Evolutionary conservation across 2,329 filamentous ascomycete species (phyloP), one percentile per base, ranked within the genome.

Genomic region (Trichophyton rubrum): DNA sequence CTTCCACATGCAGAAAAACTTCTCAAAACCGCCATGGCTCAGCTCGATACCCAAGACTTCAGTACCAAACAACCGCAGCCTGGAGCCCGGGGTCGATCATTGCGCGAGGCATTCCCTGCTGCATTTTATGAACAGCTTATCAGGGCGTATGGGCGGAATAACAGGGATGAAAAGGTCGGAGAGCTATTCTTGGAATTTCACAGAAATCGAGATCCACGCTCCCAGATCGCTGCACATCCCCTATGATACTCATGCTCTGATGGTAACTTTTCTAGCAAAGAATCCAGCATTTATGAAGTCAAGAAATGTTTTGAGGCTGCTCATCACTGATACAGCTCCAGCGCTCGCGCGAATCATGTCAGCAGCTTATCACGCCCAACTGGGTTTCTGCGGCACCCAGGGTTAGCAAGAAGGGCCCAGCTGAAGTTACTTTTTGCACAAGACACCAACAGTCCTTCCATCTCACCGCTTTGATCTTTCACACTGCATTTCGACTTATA

Each of bases 221-320:
- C 13, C 57, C 45, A 5, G 17, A 58, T 15, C 40, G 30, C 22
- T 9, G 63, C 71, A 0, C 73, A 81, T 15, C 85, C 0, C 72
- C 83, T 2, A 71, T 75, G 15, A 73, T 91, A 60, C 73, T 22
- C 78, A 79, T 57, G 80, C 85, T 7, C 72, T 92, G 61, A 91
- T 96, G 86, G 75, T 79, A 22, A 79, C 83, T 0, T 81, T 88
- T 67, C 74, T 83, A 22, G 35, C 45, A 49, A 75, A 78, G 58
- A 80, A 85, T 17, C 73, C 73, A 77, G 43, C 78, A 85, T 22
- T 22, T 80, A 83, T 65, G 75, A 80, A 3, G 84, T 92, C 20
- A 79, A 83, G 63, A 72, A 80, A 53, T 84, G 82, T 58, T 96
- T 90, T 89, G 66, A 80, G 1, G 71, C 85, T 27, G 80, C 84